These are phyloP conservation scores for Cyberlindnera bimundalis DNA, from an alignment of 805 yeast species.

Conservation along the genomic window DNA sequence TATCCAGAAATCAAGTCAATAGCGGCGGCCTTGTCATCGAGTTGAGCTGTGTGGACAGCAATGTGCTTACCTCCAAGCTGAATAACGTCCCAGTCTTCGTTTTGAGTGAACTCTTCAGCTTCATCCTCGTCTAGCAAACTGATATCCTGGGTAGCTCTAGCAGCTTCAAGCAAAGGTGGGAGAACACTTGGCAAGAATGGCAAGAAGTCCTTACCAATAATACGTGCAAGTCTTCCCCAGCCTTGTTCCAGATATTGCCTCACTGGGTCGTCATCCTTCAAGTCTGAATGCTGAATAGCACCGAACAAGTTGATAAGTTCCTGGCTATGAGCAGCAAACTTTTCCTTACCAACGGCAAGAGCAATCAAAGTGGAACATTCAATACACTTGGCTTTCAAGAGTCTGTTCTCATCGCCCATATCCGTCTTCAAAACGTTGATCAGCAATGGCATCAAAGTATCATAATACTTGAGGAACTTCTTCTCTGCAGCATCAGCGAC, in stretches of 20 bases:
- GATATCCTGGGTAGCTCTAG: constrained; percentile 86
- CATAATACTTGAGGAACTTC: constrained; percentile 87
- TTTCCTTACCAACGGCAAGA: constrained; percentile 89
- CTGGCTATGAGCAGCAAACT: constrained; percentile 70
- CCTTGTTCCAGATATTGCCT: constrained; percentile 86
- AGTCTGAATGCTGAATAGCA: constrained; percentile 57
- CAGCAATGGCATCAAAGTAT: constrained; percentile 87
- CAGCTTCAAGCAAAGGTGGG: constrained; percentile 84
- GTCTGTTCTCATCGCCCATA: constrained; percentile 71
- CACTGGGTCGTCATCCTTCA: constrained; percentile 79
- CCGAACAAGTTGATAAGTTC: constrained; percentile 72
- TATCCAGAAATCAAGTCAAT: constrained; percentile 83
- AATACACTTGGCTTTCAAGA: constrained; percentile 87
- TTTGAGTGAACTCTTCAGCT: constrained; percentile 76
- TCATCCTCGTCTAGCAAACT: constrained; percentile 84
- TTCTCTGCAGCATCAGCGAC: constrained; percentile 95
- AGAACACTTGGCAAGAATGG: constrained; percentile 81
- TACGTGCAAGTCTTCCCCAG: constrained; percentile 91
- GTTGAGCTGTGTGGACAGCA: constrained; percentile 90
- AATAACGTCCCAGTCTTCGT: constrained; percentile 94
- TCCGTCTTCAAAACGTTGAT: constrained; percentile 76
- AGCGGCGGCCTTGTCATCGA: constrained; percentile 92
- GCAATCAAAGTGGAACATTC: constrained; percentile 96
- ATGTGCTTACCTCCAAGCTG: constrained; percentile 88
- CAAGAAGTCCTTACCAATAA: constrained; percentile 79